Evolutionary conservation across 1,139 yeast genomes (phyloP), one percentile per base, ranked within the genome.

Genomic region (Zhuliangozyma blackwelliae): DNA sequence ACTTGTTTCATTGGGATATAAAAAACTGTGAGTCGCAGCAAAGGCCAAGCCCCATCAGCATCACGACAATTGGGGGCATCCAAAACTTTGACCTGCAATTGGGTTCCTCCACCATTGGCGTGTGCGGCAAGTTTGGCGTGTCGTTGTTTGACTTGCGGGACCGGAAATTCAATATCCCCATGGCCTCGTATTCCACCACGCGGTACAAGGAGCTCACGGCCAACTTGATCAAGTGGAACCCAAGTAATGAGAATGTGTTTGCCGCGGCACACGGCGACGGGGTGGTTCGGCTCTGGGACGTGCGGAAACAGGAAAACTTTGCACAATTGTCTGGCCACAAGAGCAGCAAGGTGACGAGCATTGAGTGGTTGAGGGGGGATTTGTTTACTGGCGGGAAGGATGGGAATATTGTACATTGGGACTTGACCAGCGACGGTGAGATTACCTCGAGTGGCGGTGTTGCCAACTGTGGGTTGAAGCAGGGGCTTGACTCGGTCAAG

Each of bases 351-450:
- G 23, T 36, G 11, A 75, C 78, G 11, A 63, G 79, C 20, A 54
- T 85, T 25, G 79, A 79, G 46, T 86, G 95, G 95, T 61, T 69
- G 36, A 61, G 68, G 9, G 63, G 70, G 27, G 82, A 79, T 49
- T 53, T 85, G 30, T 78, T 80, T 52, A 69, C 84, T 1, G 85
- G 87, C 5, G 79, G 86, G 2, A 65, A 68, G 42, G 92, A 85
- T 52, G 94, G 94, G 3, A 77, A 75, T 41, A 75, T 86, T 11
- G 68, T 83, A 10, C 83, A 81, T 47, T 86, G 95, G 95, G 82
- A 81, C 55, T 60, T 80, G 29, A 59, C 72, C 10, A 53, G 54
- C 12, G 67, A 61, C 37, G 43, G 11, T 22, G 25, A 20, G 12
- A 20, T 27, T 27, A 26, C 21, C 32, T 38, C 22, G 32, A 37